A percentile compares a stretch with the other conserved stretches of the same genome.
Evolutionary conservation across 306 rosid genomes (phyloP).

Genomic region (Medicago lupulina): DNA sequence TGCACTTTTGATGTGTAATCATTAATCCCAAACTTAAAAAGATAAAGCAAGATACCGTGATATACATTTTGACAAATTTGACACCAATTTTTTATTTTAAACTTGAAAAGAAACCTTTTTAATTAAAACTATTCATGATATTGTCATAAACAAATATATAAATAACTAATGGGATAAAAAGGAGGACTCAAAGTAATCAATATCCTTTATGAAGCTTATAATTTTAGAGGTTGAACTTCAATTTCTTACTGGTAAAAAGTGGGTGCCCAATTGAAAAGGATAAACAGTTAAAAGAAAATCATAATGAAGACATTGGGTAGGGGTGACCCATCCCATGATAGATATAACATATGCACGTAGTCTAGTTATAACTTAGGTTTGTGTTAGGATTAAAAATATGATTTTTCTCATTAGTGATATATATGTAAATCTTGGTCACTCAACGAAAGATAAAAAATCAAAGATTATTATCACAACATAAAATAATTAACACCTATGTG

Average conservation of each 20-base stretch:
- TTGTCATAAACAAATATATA: neutral
- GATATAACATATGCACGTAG: no score
- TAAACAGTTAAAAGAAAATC: neutral
- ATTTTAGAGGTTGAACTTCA: neutral
- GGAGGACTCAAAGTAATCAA: neutral
- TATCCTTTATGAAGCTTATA: neutral
- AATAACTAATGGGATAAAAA: constrained; percentile 11
- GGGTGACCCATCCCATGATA: neutral
- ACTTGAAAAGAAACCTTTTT: constrained; percentile 8
- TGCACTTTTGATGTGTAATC: constrained; percentile 13
- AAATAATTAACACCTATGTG: no score
- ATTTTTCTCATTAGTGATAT: no score
- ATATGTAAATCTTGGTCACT: no score
- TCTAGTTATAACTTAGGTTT: no score
- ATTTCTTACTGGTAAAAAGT: neutral
- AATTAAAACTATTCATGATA: neutral
- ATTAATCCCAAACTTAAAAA: constrained; percentile 40
- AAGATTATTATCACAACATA: no score
- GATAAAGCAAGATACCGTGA: constrained; percentile 46
- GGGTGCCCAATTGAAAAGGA: neutral
- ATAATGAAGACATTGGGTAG: neutral
- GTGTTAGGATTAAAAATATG: no score
- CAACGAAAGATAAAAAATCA: no score
- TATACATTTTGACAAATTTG: constrained; percentile 38
- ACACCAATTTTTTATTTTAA: constrained; percentile 17